Evolutionary conservation across 208 protist genomes (phyloP).

Genomic region (Leishmania amazonensis): DNA sequence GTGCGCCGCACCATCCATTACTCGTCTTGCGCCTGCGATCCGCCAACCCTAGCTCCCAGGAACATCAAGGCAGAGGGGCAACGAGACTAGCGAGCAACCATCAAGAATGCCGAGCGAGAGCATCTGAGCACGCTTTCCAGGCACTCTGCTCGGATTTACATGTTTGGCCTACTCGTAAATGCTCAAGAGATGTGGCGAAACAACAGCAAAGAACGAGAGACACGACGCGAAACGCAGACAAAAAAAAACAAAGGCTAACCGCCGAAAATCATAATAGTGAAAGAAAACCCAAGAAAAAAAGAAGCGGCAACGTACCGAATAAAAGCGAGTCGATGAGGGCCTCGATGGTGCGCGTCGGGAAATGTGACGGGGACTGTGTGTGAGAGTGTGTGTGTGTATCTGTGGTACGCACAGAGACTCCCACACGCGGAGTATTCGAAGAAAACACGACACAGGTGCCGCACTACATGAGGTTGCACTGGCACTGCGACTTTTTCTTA

Average conservation of each 20-base stretch:
- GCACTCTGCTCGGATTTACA: background rate
- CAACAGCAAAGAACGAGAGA: background rate
- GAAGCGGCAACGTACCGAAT: background rate
- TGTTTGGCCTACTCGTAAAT: background rate
- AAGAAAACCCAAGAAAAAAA: background rate
- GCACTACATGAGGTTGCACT: conserved; percentile 68
- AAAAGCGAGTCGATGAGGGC: background rate
- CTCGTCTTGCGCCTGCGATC: background rate
- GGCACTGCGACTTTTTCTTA: conserved; percentile 49
- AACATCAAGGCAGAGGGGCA: background rate
- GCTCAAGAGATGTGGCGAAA: background rate
- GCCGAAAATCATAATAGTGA: background rate
- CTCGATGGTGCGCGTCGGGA: background rate
- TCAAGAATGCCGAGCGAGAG: background rate
- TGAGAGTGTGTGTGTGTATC: background rate
- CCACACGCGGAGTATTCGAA: background rate
- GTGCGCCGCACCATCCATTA: background rate
- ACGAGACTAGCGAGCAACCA: background rate
- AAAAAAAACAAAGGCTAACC: conserved; percentile 5
- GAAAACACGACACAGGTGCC: background rate
- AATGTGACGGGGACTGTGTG: background rate
- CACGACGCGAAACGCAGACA: background rate
- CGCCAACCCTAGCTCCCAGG: background rate
- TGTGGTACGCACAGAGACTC: background rate
- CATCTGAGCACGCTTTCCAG: background rate